Conservation (phyloP, 2,329 filamentous ascomycete genomes). For the Knoxdaviesia proteae region DNA sequence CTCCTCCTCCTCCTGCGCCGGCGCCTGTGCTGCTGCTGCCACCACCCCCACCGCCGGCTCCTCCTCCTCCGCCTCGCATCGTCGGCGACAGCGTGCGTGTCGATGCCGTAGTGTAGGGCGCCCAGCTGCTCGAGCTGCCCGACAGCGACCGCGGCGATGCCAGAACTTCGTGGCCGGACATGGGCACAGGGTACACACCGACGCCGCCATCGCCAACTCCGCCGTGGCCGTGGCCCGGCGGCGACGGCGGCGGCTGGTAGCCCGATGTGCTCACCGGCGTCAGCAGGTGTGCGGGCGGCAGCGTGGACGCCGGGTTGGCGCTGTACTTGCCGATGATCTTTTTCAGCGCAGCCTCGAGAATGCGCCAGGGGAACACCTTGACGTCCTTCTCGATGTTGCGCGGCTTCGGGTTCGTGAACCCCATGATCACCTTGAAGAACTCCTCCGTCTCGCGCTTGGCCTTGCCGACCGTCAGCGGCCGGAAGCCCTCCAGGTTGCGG, state of each 20-base stretch:
- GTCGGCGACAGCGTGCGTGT: conserved; percentile 23
- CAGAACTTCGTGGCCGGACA: conserved; percentile 23
- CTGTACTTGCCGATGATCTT: conserved; percentile 97
- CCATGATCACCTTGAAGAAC: conserved; percentile 99
- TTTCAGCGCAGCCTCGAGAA: conserved; percentile 67
- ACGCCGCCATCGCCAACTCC: conserved; percentile 14
- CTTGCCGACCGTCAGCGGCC: conserved; percentile 83
- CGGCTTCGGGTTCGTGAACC: conserved; percentile 82
- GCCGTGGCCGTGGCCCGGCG: conserved; percentile 15
- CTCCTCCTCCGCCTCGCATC: conserved; percentile 9
- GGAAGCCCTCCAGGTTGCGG: conserved; percentile 85
- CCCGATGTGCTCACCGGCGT: conserved; percentile 15
- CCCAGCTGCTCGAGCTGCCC: conserved; percentile 26
- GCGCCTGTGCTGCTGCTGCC: no score
- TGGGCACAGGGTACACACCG: conserved; percentile 16
- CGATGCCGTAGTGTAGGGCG: conserved; percentile 18
- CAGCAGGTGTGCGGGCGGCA: conserved; percentile 18
- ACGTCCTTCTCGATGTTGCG: conserved; percentile 98
- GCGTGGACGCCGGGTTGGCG: conserved; percentile 21
- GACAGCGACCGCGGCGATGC: conserved; percentile 31
- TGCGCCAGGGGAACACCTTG: conserved; percentile 96
- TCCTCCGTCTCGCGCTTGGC: conserved; percentile 80
- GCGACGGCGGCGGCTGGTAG: conserved; percentile 25
- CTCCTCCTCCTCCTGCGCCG: no score
- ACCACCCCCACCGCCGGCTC: no score